phyloP scores from a whole-genome alignment of 1,284 basidiomycete species.

The Ustilago bromivora region DNA sequence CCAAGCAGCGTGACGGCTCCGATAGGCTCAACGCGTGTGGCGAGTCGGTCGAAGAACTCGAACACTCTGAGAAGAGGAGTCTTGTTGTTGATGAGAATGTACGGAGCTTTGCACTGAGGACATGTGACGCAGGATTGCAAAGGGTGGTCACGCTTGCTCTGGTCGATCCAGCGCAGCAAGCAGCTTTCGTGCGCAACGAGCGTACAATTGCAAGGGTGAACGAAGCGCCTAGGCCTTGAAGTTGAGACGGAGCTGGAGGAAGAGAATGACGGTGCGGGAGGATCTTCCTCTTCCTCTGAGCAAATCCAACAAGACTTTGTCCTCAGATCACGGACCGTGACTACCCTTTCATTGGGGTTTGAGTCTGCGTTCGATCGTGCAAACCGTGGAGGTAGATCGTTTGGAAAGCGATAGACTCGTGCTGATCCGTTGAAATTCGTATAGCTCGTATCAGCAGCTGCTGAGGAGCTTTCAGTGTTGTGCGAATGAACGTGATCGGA shows the following conservation, averaged over 20 bases:
- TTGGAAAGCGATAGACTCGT: constrained; percentile 39
- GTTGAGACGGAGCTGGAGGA: neutral
- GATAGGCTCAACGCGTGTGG: constrained; percentile 36
- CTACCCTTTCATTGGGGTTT: constrained; percentile 28
- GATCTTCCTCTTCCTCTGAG: constrained; percentile 58
- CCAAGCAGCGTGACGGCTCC: constrained; percentile 33
- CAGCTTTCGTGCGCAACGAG: constrained; percentile 64
- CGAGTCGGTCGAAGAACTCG: constrained; percentile 46
- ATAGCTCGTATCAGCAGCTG: constrained; percentile 2
- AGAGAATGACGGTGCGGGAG: neutral
- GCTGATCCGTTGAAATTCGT: constrained; percentile 40
- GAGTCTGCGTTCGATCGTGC: constrained; percentile 9
- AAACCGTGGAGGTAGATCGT: constrained; percentile 28
- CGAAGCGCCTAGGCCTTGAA: constrained; percentile 37
- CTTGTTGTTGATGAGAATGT: constrained; percentile 53
- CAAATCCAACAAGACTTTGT: constrained; percentile 63
- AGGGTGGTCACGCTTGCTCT: constrained; percentile 37
- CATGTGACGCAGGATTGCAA: constrained; percentile 45
- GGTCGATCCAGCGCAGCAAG: constrained; percentile 59
- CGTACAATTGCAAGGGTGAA: constrained; percentile 64
- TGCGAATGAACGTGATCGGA: neutral
- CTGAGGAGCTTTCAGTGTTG: neutral
- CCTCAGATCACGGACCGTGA: constrained; percentile 56
- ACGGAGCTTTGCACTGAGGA: constrained; percentile 57
- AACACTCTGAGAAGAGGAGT: constrained; percentile 39